phyloP scores from a whole-genome alignment of 208 protist genomes.

The Angomonas deanei region DNA sequence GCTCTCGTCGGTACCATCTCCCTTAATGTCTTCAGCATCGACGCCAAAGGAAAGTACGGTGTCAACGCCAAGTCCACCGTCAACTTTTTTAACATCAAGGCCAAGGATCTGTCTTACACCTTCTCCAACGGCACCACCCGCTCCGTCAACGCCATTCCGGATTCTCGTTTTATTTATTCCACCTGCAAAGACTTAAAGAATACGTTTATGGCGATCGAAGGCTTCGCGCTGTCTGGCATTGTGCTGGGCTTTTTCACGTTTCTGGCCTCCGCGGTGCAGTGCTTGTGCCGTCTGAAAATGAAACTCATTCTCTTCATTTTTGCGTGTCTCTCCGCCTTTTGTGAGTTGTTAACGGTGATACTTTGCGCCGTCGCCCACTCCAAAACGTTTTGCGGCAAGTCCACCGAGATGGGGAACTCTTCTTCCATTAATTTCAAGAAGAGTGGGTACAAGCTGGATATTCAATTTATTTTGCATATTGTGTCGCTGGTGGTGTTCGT shows the following conservation, averaged over 20 bases:
- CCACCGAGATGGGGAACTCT: constrained; percentile 11
- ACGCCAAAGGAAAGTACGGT: too few relatives aligned
- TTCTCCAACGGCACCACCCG: constrained; percentile 4
- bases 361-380: constrained; percentile 21
- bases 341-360: constrained; percentile 24
- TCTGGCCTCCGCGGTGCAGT: constrained; percentile 29
- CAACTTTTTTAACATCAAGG: constrained; percentile 26
- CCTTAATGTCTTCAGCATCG: constrained; percentile 8
- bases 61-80: constrained; percentile 22
- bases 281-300: constrained; percentile 37
- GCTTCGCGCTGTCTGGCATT: constrained; percentile 32
- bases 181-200: constrained; percentile 28
- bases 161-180: constrained; percentile 41
- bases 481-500: constrained; percentile 21
- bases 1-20: constrained; percentile 39
- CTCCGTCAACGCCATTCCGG: neutral
- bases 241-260: constrained; percentile 43
- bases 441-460: constrained; percentile 30
- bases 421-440: constrained; percentile 38
- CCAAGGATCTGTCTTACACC: constrained; percentile 14
- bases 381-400: constrained; percentile 30
- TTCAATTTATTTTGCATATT: constrained; percentile 37
- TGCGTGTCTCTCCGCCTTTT: constrained; percentile 23
- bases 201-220: constrained; percentile 32
- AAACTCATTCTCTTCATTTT: constrained; percentile 52